Evolutionary conservation across 495 filamentous ascomycete species (phyloP).

Genomic region (Podospora appendiculata): DNA sequence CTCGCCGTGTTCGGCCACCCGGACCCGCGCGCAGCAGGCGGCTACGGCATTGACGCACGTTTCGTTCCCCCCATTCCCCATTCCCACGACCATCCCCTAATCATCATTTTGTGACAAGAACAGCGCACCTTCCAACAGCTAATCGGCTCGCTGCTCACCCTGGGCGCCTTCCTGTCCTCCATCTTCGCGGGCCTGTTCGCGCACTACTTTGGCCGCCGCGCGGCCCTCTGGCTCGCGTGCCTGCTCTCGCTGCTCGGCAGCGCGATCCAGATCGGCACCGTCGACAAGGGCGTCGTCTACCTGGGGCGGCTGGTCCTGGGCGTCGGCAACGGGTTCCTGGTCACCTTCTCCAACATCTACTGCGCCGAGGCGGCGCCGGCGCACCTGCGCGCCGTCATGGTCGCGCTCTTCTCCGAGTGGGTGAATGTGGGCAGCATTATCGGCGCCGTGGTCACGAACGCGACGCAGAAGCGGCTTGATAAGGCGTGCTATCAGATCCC

Average conservation of each 20-base stretch:
- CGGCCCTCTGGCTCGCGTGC: slow-evolving; percentile 40
- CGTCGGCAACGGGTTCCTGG: slow-evolving; percentile 44
- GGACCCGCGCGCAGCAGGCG: slow-evolving; percentile 6
- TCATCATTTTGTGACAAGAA: no score
- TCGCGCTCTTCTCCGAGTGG: slow-evolving; percentile 32
- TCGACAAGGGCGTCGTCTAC: slow-evolving; percentile 36
- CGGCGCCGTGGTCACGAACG: slow-evolving; percentile 29
- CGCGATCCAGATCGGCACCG: slow-evolving; percentile 42
- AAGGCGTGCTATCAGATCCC: slow-evolving; percentile 46
- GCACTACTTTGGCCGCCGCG: slow-evolving; percentile 41
- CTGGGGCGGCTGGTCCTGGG: slow-evolving; percentile 46
- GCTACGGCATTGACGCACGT: slow-evolving; percentile 14
- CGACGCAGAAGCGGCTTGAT: slow-evolving; percentile 24
- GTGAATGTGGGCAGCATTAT: slow-evolving; percentile 47
- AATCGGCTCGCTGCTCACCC: slow-evolving; percentile 47
- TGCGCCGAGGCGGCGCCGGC: slow-evolving; percentile 30
- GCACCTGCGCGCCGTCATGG: slow-evolving; percentile 31
- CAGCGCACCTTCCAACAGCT: slow-evolving; percentile 43
- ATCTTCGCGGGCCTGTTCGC: slow-evolving; percentile 43
- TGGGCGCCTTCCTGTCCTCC: slow-evolving; percentile 51
- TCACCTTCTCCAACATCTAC: slow-evolving; percentile 50
- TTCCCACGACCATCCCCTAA: neutral
- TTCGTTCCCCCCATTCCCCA: neutral
- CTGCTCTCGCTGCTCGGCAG: slow-evolving; percentile 34
- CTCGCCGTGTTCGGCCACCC: slow-evolving; percentile 31